Base-by-base conservation (phyloP, 2,329 filamentous ascomycete species). In the Claviceps lovelessii region DNA sequence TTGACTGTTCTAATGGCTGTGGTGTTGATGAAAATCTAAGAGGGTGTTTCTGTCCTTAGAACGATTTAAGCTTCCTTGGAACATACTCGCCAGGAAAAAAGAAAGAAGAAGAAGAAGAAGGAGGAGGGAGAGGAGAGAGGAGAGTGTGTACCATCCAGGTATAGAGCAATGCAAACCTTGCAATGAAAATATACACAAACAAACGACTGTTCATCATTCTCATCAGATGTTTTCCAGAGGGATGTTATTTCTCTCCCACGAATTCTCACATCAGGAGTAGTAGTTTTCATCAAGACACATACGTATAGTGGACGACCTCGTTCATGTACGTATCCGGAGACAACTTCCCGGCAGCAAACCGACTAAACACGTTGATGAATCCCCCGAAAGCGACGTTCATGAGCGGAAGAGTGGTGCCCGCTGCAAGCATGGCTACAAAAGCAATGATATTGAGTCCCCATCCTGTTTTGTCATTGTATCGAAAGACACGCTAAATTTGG, bases 351-450 rank as follows among this genome's bases (percentile, higher is more conserved):
- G 68, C 67, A 54, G 77, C 77, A 62, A 82, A 84, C n/a, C 69
- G 65, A 53, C 75, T 79, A 60, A 84, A 83, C 9, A 73, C 68
- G 9, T 77, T 76, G 49, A 81, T 73, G 37, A 77, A 72, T 67
- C 66, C n/a, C 58, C 79, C 79, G 62, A 83, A 80, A 7, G 82
- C 70, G 45, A 83, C 67, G 41, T 80, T 78, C 77, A 84, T 81
- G 39, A 81, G 60, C 0, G 78, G 79, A 10, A 79, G 59, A 6
- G 67, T 60, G 2, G 64, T 64, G 46, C 72, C 71, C 0, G 70
- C 59, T 5, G 61, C 67, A n/a, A 73, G 60, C 65, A 70, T 69
- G 57, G 64, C 67, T 19, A 69, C 9, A 17, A 69, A 58, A 19
- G 71, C 68, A n/a, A 70, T 52, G 23, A 44, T 51, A 50, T 72